Percentiles rank a stretch among this genome's conserved stretches.
Evolutionary conservation across 2,329 filamentous ascomycete species (phyloP).

Genomic region (Hirsutella thompsonii): DNA sequence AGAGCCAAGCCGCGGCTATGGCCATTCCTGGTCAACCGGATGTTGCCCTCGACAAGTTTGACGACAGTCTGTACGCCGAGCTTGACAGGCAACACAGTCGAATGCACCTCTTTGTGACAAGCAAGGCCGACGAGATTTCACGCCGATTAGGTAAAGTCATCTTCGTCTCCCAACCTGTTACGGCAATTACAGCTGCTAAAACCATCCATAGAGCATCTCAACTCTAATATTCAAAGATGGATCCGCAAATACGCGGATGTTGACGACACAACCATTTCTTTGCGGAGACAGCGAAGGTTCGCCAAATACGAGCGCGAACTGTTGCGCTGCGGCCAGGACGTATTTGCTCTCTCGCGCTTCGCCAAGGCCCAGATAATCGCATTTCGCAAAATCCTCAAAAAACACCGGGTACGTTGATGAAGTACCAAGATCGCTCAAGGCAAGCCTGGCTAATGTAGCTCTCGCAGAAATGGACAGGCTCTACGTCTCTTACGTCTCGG

Average conservation of each 20-base stretch:
- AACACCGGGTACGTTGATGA: conserved; percentile 50
- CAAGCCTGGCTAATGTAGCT: not conserved
- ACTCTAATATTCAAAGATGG: conserved; percentile 32
- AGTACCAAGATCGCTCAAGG: not conserved
- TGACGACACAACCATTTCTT: conserved; percentile 17
- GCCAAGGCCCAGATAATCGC: conserved; percentile 60
- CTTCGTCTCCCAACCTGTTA: not conserved
- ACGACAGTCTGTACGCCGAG: conserved; percentile 57
- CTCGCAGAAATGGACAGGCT: conserved; percentile 66
- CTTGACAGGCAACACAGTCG: conserved; percentile 65
- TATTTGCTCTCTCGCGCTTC: conserved; percentile 58
- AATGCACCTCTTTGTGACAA: conserved; percentile 64
- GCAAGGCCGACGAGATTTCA: conserved; percentile 68
- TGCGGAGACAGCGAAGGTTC: conserved; percentile 37
- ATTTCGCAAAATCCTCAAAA: conserved; percentile 75
- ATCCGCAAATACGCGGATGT: conserved; percentile 28
- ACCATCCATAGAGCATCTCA: conserved; percentile 30
- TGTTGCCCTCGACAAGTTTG: conserved; percentile 46
- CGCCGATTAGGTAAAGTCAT: conserved; percentile 49
- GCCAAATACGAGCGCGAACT: conserved; percentile 40
- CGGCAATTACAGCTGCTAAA: conserved; percentile 9
- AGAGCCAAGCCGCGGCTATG: conserved; percentile 55
- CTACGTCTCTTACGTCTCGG: conserved; percentile 46
- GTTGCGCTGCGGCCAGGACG: conserved; percentile 54
- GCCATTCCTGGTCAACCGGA: conserved; percentile 62